These are phyloP conservation scores for Nakaseomyces nivariensis DNA, from an alignment of 1,139 yeast genomes.

Conservation along the genomic window DNA sequence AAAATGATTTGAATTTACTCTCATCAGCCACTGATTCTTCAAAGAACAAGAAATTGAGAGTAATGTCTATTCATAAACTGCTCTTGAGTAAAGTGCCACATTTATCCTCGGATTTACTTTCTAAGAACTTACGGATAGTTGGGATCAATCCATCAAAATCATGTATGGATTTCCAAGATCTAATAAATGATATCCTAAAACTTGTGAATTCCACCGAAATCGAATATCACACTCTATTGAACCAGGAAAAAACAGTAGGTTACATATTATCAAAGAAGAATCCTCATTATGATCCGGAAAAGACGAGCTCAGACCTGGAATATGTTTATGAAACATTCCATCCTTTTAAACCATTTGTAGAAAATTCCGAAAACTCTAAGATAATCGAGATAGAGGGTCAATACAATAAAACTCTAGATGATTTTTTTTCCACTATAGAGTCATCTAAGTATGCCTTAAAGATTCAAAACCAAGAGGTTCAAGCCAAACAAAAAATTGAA, in stretches of 20 bases:
- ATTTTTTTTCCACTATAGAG: conserved; percentile 75
- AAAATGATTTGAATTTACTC: not conserved
- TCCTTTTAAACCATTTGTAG: conserved; percentile 59
- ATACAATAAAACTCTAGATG: conserved; percentile 73
- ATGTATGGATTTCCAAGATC: conserved; percentile 32
- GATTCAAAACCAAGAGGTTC: conserved; percentile 65
- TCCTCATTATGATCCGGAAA: conserved; percentile 35
- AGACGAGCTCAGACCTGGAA: conserved; percentile 35
- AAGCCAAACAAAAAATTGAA: conserved; percentile 64
- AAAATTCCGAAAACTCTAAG: conserved; percentile 25
- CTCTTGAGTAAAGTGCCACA: conserved; percentile 62
- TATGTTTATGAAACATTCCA: conserved; percentile 72
- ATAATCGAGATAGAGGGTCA: conserved; percentile 39
- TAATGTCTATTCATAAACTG: conserved; percentile 58
- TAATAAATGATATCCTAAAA: conserved; percentile 27
- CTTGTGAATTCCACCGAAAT: conserved; percentile 44
- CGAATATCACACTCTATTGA: conserved; percentile 29
- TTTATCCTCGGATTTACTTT: conserved; percentile 69
- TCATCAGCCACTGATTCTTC: conserved; percentile 12
- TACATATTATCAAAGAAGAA: conserved; percentile 58
- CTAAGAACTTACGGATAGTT: conserved; percentile 40
- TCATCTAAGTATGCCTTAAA: conserved; percentile 65
- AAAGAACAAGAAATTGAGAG: conserved; percentile 33
- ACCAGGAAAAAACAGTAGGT: conserved; percentile 35
- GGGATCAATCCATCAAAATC: conserved; percentile 39